These are phyloP conservation scores for Mucor circinelloides DNA, from an alignment of 371 early-diverging fungal genomes.

Conservation along the genomic window DNA sequence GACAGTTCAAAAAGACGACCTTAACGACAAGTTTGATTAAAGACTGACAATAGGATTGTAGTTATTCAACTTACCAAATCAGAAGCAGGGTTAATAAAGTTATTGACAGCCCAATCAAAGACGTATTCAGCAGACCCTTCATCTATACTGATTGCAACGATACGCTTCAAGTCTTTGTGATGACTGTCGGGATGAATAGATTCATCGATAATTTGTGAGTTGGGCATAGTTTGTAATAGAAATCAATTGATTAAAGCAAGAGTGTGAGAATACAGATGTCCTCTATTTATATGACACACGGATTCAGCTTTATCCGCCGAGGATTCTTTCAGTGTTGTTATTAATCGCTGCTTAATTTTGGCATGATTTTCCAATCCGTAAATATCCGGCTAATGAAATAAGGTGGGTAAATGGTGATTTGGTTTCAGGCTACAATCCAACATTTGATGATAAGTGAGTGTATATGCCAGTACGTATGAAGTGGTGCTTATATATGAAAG, in stretches of 20 bases:
- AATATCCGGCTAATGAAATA: background rate
- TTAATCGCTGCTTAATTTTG: background rate
- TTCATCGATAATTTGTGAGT: slow-evolving; percentile 13
- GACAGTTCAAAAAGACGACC: slow-evolving; percentile 24
- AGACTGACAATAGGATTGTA: background rate
- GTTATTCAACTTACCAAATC: slow-evolving; percentile 16
- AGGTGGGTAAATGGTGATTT: background rate
- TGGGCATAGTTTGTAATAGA: slow-evolving; percentile 11
- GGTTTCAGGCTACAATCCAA: background rate
- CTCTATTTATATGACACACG: background rate
- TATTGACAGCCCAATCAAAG: slow-evolving; percentile 27
- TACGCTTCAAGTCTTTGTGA: slow-evolving; percentile 13
- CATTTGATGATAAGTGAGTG: background rate
- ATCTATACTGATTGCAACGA: slow-evolving; percentile 26
- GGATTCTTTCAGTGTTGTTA: background rate
- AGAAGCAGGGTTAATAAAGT: slow-evolving; percentile 22
- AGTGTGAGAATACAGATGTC: background rate
- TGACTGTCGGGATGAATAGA: slow-evolving; percentile 5
- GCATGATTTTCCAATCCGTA: slow-evolving; percentile 3
- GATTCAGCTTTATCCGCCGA: slow-evolving; percentile 4
- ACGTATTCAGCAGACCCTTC: slow-evolving; percentile 27
- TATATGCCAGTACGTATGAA: too few species aligned
- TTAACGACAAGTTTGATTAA: background rate
- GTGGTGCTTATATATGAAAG: too few species aligned
- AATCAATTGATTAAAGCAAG: background rate